Base-by-base conservation (phyloP, 305 asterid species). In the Fraxinus albicans region DNA sequence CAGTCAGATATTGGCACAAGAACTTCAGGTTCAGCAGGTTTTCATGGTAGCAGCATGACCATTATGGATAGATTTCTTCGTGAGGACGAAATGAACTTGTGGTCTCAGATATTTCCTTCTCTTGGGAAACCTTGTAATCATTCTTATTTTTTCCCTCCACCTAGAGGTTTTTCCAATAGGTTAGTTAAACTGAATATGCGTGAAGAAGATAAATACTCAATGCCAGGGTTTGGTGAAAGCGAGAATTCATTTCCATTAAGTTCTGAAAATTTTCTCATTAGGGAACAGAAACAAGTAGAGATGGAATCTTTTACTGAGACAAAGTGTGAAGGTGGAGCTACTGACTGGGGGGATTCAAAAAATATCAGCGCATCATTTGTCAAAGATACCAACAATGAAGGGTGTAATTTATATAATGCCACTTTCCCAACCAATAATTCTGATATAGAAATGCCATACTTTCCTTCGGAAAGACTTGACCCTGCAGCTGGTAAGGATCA, bases 1-100 rank as follows among this genome's bases (percentile, higher is more conserved):
- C 97, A 95, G 98, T 86, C 97, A 81, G 94, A 90, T 84, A 67
- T 85, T 17, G 84, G 89, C 77, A 82, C 88, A 60, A 81, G 85
- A 72, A 82, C 85, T 89, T 89, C 94, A 34, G 87, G 90, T 85
- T 87, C 90, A 47, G 86, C 87, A 77, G 80, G 86, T 85, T 86
- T 76, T 87, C 89, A 85, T 40, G 88, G 81, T 13, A 72, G 76
- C 80, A 53, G 88, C 90, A 34, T 83, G 29, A 79, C 84, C 82
- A 86, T 86, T 82, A 12, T 84, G 67, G 87, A 83, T 77, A 88
- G 85, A 78, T 67, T 83, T 82, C 75, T 82, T 81, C 85, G 77
- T 17, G 90, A 83, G 79, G 88, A 87, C 63, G 92, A 87, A 86
- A 82, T 79, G 81, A 82, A 85, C 85, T 79, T 86, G 77, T 86